Conservation (phyloP, 148 eudicot species). For the Rhododendron mucronatum region DNA sequence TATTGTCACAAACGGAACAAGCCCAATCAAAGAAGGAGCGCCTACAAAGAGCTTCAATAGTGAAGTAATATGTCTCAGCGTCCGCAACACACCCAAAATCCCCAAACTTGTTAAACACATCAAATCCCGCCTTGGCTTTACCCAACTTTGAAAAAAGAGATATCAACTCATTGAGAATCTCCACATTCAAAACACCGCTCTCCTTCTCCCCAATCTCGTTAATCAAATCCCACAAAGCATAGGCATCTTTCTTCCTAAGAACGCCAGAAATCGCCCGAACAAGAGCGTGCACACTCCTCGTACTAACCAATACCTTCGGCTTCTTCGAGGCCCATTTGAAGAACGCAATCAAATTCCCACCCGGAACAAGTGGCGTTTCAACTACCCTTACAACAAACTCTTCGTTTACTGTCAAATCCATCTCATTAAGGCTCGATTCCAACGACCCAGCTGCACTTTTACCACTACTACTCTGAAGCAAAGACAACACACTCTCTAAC, state of each 20-base stretch:
- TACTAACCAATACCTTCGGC: slow-evolving; percentile 26
- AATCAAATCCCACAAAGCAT: slow-evolving; percentile 73
- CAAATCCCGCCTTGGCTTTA: slow-evolving; percentile 70
- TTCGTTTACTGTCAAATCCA: slow-evolving; percentile 40
- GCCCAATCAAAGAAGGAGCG: slow-evolving; percentile 63
- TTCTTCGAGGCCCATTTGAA: slow-evolving; percentile 52
- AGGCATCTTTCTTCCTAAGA: slow-evolving; percentile 34
- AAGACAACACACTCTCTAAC: slow-evolving; percentile 49
- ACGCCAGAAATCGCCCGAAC: slow-evolving; percentile 31
- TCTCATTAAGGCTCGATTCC: slow-evolving; percentile 38
- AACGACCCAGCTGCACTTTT: slow-evolving; percentile 36
- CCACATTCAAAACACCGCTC: slow-evolving; percentile 36
- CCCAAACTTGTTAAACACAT: slow-evolving; percentile 70
- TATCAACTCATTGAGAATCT: slow-evolving; percentile 59
- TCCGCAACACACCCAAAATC: slow-evolving; percentile 54
- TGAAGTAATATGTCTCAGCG: slow-evolving; percentile 59
- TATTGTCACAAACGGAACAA: slow-evolving; percentile 50
- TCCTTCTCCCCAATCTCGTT: slow-evolving; percentile 56
- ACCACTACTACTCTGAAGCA: slow-evolving; percentile 47
- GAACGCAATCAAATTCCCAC: slow-evolving; percentile 54
- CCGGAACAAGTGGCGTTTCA: slow-evolving; percentile 46
- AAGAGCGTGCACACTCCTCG: slow-evolving; percentile 34
- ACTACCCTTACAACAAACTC: slow-evolving; percentile 61
- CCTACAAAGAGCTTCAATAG: slow-evolving; percentile 64
- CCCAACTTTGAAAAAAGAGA: slow-evolving; percentile 49